These are phyloP conservation scores for Pleurotus salmoneostramineus DNA, from an alignment of 768 basidiomycete species.

Conservation along the genomic window DNA sequence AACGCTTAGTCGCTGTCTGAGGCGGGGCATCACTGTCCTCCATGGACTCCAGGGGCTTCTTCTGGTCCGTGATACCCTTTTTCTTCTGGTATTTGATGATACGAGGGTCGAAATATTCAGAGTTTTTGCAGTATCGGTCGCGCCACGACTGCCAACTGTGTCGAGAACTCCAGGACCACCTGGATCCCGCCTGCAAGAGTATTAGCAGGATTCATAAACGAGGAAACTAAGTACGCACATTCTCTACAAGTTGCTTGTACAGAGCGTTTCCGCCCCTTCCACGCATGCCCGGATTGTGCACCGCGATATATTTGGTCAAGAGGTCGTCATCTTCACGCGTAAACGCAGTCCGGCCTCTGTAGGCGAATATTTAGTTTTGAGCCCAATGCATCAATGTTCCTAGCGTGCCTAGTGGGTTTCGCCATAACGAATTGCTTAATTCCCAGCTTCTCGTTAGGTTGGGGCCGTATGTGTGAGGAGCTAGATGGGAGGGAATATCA, in stretches of 20 bases:
- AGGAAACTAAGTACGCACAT: slow-evolving; percentile 33
- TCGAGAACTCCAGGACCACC: slow-evolving; percentile 48
- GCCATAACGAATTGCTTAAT: too few species aligned
- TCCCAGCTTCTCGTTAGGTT: too few species aligned
- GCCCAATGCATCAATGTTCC: too few species aligned
- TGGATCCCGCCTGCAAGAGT: slow-evolving; percentile 25
- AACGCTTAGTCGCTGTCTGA: background rate
- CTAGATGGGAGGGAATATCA: too few species aligned
- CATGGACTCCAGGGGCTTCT: slow-evolving; percentile 4
- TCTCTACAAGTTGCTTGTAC: slow-evolving; percentile 36
- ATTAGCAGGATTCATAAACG: background rate
- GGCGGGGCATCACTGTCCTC: background rate
- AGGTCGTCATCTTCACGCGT: slow-evolving; percentile 35
- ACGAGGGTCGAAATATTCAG: slow-evolving; percentile 31
- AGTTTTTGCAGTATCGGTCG: slow-evolving; percentile 49
- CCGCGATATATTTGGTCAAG: slow-evolving; percentile 46
- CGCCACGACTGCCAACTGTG: slow-evolving; percentile 67
- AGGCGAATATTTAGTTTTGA: background rate
- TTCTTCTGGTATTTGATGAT: slow-evolving; percentile 38
- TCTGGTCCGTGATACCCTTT: slow-evolving; percentile 14
- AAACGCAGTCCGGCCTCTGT: slow-evolving; percentile 17
- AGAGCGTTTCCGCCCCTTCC: slow-evolving; percentile 45
- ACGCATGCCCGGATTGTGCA: slow-evolving; percentile 30
- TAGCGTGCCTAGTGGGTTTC: too few species aligned
- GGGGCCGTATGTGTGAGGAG: too few species aligned